Base-by-base conservation (phyloP, 2,329 filamentous ascomycete species). In the Aphanoascus verrucosus region DNA sequence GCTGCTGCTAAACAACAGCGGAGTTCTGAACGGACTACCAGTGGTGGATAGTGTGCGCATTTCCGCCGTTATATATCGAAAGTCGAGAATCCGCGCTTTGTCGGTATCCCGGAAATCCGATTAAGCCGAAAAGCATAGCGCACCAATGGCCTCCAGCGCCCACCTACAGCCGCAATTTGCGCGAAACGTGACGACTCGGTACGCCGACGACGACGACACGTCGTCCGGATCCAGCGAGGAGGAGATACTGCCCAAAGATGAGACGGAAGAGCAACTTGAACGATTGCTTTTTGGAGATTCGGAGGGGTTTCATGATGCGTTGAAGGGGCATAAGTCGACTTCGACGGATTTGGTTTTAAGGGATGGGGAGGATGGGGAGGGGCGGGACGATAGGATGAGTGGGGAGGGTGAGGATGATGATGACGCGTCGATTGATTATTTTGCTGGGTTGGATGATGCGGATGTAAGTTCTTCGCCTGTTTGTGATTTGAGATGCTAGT, bases 201-300 rank as follows among this genome's bases (percentile, higher is more conserved):
- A 65, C 58, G 60, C 61, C 15, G 61, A 61, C 28, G 61, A 64
- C 15, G 59, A 58, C n/a, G n/a, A n/a, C n/a, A n/a, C n/a, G n/a
- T n/a, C n/a, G 1, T 61, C 56, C 37, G 45, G 34, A 2, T 60
- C 61, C 15, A 62, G 63, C 54, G 65, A 66, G 48, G 65, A 67
- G 32, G 52, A 54, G 11, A 51, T 55, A 14, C 60, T 68, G 11
- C 63, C 51, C 11, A 93, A 91, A 66, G 88, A 94, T 65, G 83
- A 82, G 12, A 83, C 86, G 50, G 90, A 96, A 67, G 82, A 85
- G 64, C 88, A 91, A 66, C 80, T 96, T 31, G 91, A 96, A 72
- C 81, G 83, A 59, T 74, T 96, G 57, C 86, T 98, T 2, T 86
- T 98, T 57, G 93, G 93, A 53, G 86, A 94, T 70, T 82, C 84